Base-by-base conservation (phyloP, 768 basidiomycete genomes). In the Cystobasidium onofrii region DNA sequence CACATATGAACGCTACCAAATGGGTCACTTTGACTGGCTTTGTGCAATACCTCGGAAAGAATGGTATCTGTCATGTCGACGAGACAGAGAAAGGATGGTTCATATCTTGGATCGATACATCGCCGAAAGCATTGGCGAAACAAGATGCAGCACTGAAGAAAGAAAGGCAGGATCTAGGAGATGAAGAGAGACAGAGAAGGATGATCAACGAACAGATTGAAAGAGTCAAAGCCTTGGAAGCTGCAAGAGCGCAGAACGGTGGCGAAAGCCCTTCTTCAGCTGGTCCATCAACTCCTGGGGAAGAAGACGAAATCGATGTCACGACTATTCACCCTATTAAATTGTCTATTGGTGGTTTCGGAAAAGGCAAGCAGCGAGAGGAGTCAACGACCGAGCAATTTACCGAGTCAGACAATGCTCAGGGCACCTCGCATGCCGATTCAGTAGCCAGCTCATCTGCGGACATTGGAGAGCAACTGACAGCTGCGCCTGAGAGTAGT, bases 41-140 rank as follows among this genome's bases (percentile, higher is more conserved):
- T 77, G 84, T 86, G 77, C 93, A 95, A 81, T 87, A 92, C 78
- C 85, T 99, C 34, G 94, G 95, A 1, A 85, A 91, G 43, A 83
- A 84, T 0, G 94, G 96, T 39, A 84, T 96, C 70, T 91, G 89
- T 3, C 87, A 90, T 76, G 96, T 96, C 31, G 96, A 98, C 80
- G 95, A 98, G 83, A 97, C 92, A 55, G 96, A 98, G 83, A 96
- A 99, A 83, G 96, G 96, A 0, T 93, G 91, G 88, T 99, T 94
- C 81, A 85, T 99, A 75, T 87, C 89, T 41, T 99, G 96, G 96
- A 90, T 99, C 67, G 96, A 99, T 81, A 97, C 86, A 81, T 90
- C 90, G 73, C 96, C 96, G 17, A 91, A 92, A 78, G 92, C 96
- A 1, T 84, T 99, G 39, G 91, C 90, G 9, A 92, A 92, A 83